Conservation (phyloP, 805 yeast genomes). For the Nakazawaea siamensis region DNA sequence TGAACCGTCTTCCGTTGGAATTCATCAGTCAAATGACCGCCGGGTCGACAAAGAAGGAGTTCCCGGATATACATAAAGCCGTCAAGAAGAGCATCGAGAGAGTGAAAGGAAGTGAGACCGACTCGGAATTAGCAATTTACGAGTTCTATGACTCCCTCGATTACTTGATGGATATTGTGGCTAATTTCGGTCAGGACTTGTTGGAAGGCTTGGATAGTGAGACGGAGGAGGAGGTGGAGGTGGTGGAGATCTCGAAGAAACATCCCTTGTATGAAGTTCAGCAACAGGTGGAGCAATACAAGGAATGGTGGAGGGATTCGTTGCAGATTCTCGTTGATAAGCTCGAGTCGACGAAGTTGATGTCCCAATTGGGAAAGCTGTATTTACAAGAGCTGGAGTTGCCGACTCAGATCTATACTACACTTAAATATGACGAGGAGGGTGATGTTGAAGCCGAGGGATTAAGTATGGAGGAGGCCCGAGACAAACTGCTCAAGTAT, state of each 20-base stretch:
- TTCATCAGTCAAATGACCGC: conserved; percentile 41
- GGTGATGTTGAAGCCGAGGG: conserved; percentile 24
- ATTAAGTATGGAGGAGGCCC: conserved; percentile 33
- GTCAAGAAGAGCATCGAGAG: conserved; percentile 37
- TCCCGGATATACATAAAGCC: conserved; percentile 27
- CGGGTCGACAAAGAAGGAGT: conserved; percentile 26
- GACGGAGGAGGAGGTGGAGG: conserved; percentile 31
- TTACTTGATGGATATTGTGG: conserved; percentile 60
- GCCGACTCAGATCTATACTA: conserved; percentile 46
- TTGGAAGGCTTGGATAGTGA: conserved; percentile 57
- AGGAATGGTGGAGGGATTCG: conserved; percentile 49
- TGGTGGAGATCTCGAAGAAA: conserved; percentile 27
- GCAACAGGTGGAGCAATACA: conserved; percentile 31
- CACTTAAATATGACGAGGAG: conserved; percentile 51
- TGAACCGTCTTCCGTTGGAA: conserved; percentile 53
- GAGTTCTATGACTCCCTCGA: conserved; percentile 52
- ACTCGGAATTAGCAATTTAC: conserved; percentile 24
- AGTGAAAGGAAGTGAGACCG: conserved; percentile 27
- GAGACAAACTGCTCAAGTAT: conserved; percentile 35
- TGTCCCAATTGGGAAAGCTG: conserved; percentile 52
- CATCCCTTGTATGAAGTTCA: conserved; percentile 50
- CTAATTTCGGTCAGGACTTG: conserved; percentile 53
- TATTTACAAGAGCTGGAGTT: conserved; percentile 57
- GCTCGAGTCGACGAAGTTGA: conserved; percentile 23
- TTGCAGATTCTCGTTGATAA: conserved; percentile 16